Conservation (phyloP, 2,329 filamentous ascomycete species). For the Grosmannia clavigera region DNA sequence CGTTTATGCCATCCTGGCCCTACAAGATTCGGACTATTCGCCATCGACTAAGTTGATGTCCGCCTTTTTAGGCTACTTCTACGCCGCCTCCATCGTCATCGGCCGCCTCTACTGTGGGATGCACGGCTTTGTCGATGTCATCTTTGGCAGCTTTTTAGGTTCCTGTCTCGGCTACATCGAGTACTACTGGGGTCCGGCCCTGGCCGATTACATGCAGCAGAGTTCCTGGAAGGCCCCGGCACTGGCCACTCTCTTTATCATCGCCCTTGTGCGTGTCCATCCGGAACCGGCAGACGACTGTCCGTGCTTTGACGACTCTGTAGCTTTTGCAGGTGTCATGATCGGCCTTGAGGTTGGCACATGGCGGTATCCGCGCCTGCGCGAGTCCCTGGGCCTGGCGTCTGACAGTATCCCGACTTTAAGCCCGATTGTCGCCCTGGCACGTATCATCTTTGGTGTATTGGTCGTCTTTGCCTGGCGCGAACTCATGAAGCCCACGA, state of each 20-base stretch:
- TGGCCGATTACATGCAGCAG: slow-evolving; percentile 60
- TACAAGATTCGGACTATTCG: slow-evolving; percentile 53
- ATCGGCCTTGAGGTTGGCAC: slow-evolving; percentile 72
- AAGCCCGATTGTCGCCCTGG: slow-evolving; percentile 49
- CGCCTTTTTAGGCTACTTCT: slow-evolving; percentile 65
- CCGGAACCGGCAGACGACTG: slow-evolving; percentile 95
- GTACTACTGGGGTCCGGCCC: slow-evolving; percentile 44
- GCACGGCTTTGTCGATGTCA: slow-evolving; percentile 91
- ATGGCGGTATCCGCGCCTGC: slow-evolving; percentile 63
- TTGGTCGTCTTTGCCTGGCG: slow-evolving; percentile 80
- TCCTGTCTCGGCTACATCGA: slow-evolving; percentile 48
- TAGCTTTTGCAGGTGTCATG: slow-evolving; percentile 82
- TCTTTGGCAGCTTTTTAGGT: slow-evolving; percentile 68
- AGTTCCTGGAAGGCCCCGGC: slow-evolving; percentile 53
- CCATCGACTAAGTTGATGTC: slow-evolving; percentile 47
- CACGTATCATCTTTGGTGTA: slow-evolving; percentile 68
- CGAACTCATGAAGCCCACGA: slow-evolving; percentile 71
- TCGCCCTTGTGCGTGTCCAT: slow-evolving; percentile 74
- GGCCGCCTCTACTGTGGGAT: slow-evolving; percentile 95
- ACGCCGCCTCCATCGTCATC: slow-evolving; percentile 78
- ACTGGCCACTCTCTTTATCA: slow-evolving; percentile 51
- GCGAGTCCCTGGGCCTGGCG: slow-evolving; percentile 29
- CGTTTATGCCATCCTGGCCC: slow-evolving; percentile 58
- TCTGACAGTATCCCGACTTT: slow-evolving; percentile 55
- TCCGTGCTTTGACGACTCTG: slow-evolving; percentile 91